Base-by-base conservation (phyloP, 75 land plant species). In the Ceratopteris richardii region DNA sequence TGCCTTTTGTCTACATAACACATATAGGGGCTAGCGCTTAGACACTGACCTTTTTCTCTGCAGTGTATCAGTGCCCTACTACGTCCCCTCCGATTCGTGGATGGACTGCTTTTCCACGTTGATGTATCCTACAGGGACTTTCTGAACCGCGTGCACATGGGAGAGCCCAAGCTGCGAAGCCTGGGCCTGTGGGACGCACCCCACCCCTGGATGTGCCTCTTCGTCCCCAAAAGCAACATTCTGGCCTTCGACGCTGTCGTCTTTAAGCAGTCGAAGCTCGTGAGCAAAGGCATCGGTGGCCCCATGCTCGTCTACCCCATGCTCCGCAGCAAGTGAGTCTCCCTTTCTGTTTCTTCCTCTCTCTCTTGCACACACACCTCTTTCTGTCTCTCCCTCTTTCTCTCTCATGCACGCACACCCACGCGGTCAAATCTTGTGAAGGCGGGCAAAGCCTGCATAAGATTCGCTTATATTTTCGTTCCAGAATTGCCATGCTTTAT, bases 191-290 rank as follows among this genome's bases (percentile, higher is more conserved):
- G 91, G 91, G 76, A 80, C 21, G 62, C 78, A 7, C 88, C 91
- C 6, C 91, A 87, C 61, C 91, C 91, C 17, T 87, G 91, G 91
- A 57, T 87, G 1, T 80, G 77, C 58, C 27, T 87, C 7, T 69
- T 87, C 56, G 73, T 87, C 0, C 71, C 88, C 0, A 71, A 71
- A 37, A 13, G 64, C 0, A 59, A 84, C 67, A 76, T 87, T 24
- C 62, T 55, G 22, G 71, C 51, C 17, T 87, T 87, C 44, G 77
- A 87, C 48, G 74, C 69, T 0, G 1, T 28, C 25, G 67, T 87
- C 9, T 81, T 87, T 41, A 67, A 70, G 64, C 23, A 39, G n/a
- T 48, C 84, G 27, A 33, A 33, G 37, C 37, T 33, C 7, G 58
- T 87, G 47, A 58, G 39, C 12, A 25, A 76, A 53, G 92, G 92